phyloP scores from a whole-genome alignment of 2,329 filamentous ascomycete genomes.

The Ascochyta clinopodiicola region DNA sequence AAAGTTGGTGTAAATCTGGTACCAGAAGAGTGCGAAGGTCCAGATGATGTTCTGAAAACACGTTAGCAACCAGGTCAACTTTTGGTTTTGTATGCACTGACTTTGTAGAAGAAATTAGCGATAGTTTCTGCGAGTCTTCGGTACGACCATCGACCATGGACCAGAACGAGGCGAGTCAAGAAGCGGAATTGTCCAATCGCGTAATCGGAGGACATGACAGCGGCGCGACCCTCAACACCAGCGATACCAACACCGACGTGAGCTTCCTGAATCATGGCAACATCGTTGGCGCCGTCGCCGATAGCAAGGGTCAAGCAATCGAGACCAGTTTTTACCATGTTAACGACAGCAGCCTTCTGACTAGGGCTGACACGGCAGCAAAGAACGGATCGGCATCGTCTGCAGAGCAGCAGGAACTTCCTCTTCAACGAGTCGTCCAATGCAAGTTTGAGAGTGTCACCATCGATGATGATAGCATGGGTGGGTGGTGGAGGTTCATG shows the following conservation, averaged over 20 bases:
- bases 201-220: slow-evolving; percentile 84
- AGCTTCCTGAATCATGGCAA: slow-evolving; percentile 91
- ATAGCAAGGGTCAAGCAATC: slow-evolving; percentile 96
- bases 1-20: slow-evolving; percentile 92
- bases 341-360: slow-evolving; percentile 96
- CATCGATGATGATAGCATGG: slow-evolving; percentile 93
- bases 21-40: slow-evolving; percentile 98
- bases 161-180: slow-evolving; percentile 77
- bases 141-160: slow-evolving; percentile 92
- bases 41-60: slow-evolving; percentile 82
- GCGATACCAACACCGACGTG: slow-evolving; percentile 90
- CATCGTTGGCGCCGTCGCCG: slow-evolving; percentile 88
- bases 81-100: slow-evolving; percentile 40
- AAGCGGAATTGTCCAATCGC: slow-evolving; percentile 90
- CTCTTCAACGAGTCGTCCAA: slow-evolving; percentile 83
- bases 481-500: slow-evolving; percentile 87
- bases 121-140: slow-evolving; percentile 89
- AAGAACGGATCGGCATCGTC: slow-evolving; percentile 93
- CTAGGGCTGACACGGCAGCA: slow-evolving; percentile 97
- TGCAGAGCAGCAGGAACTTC: slow-evolving; percentile 93
- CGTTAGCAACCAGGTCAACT: slow-evolving; percentile 30
- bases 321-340: slow-evolving; percentile 91
- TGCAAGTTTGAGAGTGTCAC: slow-evolving; percentile 88
- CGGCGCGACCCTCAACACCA: slow-evolving; percentile 84
- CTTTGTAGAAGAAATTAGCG: slow-evolving; percentile 99